Percentiles rank a stretch among this genome's conserved stretches.
Evolutionary conservation across 2,329 filamentous ascomycete genomes (phyloP).

Genomic region (Aureobasidium musti): DNA sequence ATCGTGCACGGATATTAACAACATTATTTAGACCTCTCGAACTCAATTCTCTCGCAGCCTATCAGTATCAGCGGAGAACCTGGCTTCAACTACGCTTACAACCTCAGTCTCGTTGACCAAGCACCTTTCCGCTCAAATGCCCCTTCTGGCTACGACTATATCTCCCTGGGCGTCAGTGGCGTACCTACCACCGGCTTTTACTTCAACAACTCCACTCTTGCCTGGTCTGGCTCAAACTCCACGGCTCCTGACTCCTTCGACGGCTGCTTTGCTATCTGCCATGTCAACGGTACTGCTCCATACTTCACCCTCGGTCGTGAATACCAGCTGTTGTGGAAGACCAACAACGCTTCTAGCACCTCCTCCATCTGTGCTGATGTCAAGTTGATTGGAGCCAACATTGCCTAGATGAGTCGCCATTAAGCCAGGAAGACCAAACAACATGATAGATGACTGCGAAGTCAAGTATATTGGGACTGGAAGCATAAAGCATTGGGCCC

Average conservation of each 20-base stretch:
- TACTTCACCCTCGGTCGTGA: constrained; percentile 24
- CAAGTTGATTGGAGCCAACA: constrained; percentile 15
- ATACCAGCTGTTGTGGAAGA: constrained; percentile 27
- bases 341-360: neutral
- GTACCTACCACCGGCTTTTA: constrained; percentile 20
- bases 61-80: neutral
- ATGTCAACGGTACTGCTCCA: constrained; percentile 25
- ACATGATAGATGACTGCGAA: neutral
- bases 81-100: constrained; percentile 17
- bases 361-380: constrained; percentile 21
- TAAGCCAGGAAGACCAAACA: neutral
- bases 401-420: neutral
- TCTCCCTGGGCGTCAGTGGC: neutral
- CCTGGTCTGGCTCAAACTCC: neutral
- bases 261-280: constrained; percentile 22
- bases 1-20: neutral
- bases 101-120: constrained; percentile 10
- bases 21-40: neutral
- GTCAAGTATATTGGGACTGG: neutral
- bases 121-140: constrained; percentile 8
- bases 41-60: constrained; percentile 19
- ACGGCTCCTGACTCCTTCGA: constrained; percentile 9
- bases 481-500: constrained; percentile 7
- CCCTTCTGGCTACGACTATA: constrained; percentile 25
- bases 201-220: neutral